Evolutionary conservation across 306 rosid species (phyloP).

Genomic region (Astragalus glycyphyllos): DNA sequence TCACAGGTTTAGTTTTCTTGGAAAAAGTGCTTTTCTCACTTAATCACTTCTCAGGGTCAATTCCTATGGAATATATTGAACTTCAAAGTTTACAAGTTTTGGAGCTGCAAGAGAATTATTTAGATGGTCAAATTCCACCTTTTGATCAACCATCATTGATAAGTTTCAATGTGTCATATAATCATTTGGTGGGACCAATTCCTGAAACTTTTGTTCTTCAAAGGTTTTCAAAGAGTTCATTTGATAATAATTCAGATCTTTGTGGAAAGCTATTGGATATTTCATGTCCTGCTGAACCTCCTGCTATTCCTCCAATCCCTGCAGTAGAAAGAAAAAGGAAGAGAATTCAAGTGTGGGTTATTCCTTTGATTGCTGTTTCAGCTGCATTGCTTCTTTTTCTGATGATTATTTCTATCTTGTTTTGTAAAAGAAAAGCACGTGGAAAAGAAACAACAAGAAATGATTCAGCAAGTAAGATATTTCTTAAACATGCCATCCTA

Average conservation of each 20-base stretch:
- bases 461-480: slow-evolving; percentile 49
- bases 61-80: slow-evolving; percentile 56
- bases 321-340: slow-evolving; percentile 33
- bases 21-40: slow-evolving; percentile 49
- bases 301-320: slow-evolving; percentile 38
- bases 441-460: slow-evolving; percentile 45
- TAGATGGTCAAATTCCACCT: slow-evolving; percentile 59
- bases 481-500: background rate
- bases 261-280: slow-evolving; percentile 66
- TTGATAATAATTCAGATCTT: slow-evolving; percentile 56
- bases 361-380: slow-evolving; percentile 51
- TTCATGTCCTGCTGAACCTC: slow-evolving; percentile 50
- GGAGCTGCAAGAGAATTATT: slow-evolving; percentile 57
- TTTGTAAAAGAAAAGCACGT: slow-evolving; percentile 37
- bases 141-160: slow-evolving; percentile 62
- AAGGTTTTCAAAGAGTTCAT: slow-evolving; percentile 56
- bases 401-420: slow-evolving; percentile 46
- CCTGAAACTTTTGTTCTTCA: slow-evolving; percentile 60
- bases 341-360: slow-evolving; percentile 38
- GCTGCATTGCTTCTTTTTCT: slow-evolving; percentile 44
- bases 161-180: slow-evolving; percentile 64
- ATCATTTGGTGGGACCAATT: slow-evolving; percentile 62
- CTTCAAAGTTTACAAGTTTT: slow-evolving; percentile 46
- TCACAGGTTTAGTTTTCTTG: slow-evolving; percentile 52
- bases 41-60: slow-evolving; percentile 57